Base-by-base conservation (phyloP, 2,329 filamentous ascomycete species). In the Nothophaeocryptopus gaeumannii region DNA sequence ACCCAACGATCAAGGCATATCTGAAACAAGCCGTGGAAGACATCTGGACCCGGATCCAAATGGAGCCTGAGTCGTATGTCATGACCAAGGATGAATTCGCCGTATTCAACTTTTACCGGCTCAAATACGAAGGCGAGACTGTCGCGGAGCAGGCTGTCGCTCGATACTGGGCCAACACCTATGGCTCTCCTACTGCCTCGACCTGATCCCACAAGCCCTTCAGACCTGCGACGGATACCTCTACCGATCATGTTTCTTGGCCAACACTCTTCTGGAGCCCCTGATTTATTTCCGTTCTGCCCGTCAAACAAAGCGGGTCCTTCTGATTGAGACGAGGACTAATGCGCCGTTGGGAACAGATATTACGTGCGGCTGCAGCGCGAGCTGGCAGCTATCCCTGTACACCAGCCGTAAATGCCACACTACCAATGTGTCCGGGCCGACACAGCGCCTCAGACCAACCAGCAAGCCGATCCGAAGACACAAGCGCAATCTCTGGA, bases 61-160 rank as follows among this genome's bases (percentile, higher is more conserved):
- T 75, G 3, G 74, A 84, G 30, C 86, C 86, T 1, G 71, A 79
- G 43, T 74, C 75, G n/a, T 95, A 92, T 69, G 70, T 93, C 56
- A 83, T 95, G 74, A 82, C 76, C 31, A 76, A 79, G 55, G 83
- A 89, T 69, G 89, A 95, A 71, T 95, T 93, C 63, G 82, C 87
- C 47, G 78, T 95, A 53, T 90, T 95, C 80, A 95, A 93, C 74
- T 92, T 85, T 70, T 92, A 86, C 68, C 84, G 87, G 55, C 71
- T 79, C 55, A 80, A 85, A 8, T 89, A 86, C 64, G 67, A 73
- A 29, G 79, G 80, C 52, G 72, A 71, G 12, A 64, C 69, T 20
- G 63, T 79, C 41, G 74, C 78, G 15, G 74, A 75, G 59, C 70
- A 69, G 44, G 79, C 79, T 9, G 76, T 81, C 44, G 76, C 73